These are phyloP conservation scores for Circinella umbellata DNA, from an alignment of 371 early-diverging fungal genomes.

Conservation along the genomic window DNA sequence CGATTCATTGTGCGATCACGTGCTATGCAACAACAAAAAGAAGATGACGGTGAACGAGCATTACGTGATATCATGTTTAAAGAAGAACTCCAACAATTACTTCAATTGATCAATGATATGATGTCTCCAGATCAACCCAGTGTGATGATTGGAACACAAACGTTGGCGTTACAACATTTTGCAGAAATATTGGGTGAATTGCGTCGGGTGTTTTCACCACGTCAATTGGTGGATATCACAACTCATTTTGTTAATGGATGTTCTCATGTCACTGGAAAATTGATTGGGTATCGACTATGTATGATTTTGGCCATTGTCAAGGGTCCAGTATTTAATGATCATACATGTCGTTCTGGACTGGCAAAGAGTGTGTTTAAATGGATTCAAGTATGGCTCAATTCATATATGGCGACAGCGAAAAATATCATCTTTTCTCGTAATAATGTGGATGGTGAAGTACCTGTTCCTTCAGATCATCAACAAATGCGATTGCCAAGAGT, in stretches of 20 bases:
- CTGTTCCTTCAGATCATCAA: slow-evolving; percentile 25
- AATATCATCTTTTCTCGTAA: slow-evolving; percentile 46
- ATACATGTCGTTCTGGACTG: slow-evolving; percentile 53
- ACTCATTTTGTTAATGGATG: slow-evolving; percentile 59
- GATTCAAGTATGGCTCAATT: slow-evolving; percentile 63
- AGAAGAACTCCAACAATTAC: slow-evolving; percentile 38
- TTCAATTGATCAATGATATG: slow-evolving; percentile 49
- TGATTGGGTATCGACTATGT: slow-evolving; percentile 60
- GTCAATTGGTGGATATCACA: slow-evolving; percentile 54
- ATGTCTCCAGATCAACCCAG: slow-evolving; percentile 61
- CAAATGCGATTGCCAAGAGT: slow-evolving; percentile 39
- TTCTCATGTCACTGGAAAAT: slow-evolving; percentile 54
- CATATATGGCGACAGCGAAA: slow-evolving; percentile 50
- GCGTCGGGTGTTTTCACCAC: slow-evolving; percentile 49
- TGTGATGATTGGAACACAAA: slow-evolving; percentile 68
- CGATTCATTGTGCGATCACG: slow-evolving; percentile 61
- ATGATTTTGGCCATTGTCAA: slow-evolving; percentile 64
- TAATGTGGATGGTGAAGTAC: slow-evolving; percentile 39
- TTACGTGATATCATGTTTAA: slow-evolving; percentile 45
- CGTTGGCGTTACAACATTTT: slow-evolving; percentile 70
- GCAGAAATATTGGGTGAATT: slow-evolving; percentile 61
- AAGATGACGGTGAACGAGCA: slow-evolving; percentile 32
- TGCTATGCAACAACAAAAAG: slow-evolving; percentile 38
- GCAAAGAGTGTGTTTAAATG: slow-evolving; percentile 59
- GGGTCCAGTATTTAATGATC: slow-evolving; percentile 63